Evolutionary conservation across 257 asterid species (phyloP).

Genomic region (Datura wrightii): DNA sequence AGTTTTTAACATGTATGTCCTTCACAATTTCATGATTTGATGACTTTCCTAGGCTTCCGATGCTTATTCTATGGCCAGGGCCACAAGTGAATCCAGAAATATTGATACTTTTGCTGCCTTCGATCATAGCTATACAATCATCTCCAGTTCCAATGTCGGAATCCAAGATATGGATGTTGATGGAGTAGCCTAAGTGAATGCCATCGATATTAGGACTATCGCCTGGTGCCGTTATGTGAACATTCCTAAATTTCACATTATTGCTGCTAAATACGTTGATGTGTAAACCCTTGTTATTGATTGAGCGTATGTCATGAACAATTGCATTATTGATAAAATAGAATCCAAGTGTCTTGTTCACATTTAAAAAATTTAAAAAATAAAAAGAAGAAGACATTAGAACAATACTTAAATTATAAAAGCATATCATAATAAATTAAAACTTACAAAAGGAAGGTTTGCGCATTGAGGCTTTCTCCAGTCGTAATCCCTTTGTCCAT

Average conservation of each 20-base stretch:
- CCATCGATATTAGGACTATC: constrained; percentile 39
- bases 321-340: not conserved
- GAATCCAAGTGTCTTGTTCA: constrained; percentile 21
- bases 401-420: not conserved
- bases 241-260: constrained; percentile 7
- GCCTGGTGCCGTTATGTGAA: constrained; percentile 27
- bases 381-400: too few species aligned
- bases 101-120: constrained; percentile 55
- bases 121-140: constrained; percentile 66
- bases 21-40: constrained; percentile 39
- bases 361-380: not conserved
- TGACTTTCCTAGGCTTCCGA: constrained; percentile 61
- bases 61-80: constrained; percentile 79
- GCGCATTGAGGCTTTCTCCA: constrained; percentile 23
- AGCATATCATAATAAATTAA: not conserved
- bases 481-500: constrained; percentile 23
- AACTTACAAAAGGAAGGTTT: constrained; percentile 24
- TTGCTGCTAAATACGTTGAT: constrained; percentile 24
- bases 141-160: constrained; percentile 53
- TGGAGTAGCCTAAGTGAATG: constrained; percentile 32
- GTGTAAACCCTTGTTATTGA: constrained; percentile 29
- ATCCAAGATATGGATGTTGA: not conserved
- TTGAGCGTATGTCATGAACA: not conserved
- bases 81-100: constrained; percentile 55
- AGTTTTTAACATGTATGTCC: constrained; percentile 44